phyloP scores from a whole-genome alignment of 176 grass and related monocot species.

The Lolium multiflorum region DNA sequence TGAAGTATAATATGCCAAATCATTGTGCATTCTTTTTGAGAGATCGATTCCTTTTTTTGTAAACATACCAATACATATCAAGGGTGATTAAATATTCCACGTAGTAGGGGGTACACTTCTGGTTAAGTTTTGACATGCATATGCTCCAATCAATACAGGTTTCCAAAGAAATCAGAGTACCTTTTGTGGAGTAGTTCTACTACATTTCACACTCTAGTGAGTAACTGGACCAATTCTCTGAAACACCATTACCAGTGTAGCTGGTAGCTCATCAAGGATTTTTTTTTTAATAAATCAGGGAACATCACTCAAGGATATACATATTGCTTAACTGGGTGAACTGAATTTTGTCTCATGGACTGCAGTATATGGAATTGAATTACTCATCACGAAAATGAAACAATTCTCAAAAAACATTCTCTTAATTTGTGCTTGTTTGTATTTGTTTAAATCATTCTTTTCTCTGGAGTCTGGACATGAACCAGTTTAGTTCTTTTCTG shows the following conservation, averaged over 20 bases:
- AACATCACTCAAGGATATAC: not conserved
- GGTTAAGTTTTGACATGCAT: slow-evolving; percentile 37
- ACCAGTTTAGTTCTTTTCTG: too few species aligned
- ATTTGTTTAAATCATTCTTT: not conserved
- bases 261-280: not conserved
- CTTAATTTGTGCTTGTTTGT: not conserved
- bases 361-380: not conserved
- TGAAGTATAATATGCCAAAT: too few species aligned
- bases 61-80: too few species aligned
- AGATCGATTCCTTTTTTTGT: too few species aligned
- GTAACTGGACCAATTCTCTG: not conserved
- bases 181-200: not conserved
- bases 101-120: slow-evolving; percentile 11
- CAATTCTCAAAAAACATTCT: too few species aligned
- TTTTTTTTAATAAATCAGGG: not conserved
- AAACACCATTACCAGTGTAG: too few species aligned
- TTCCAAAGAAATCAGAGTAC: slow-evolving; percentile 23
- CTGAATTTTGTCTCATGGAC: not conserved
- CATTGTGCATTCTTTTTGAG: too few species aligned
- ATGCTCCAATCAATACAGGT: slow-evolving; percentile 12
- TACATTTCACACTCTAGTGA: slow-evolving; percentile 9
- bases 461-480: not conserved
- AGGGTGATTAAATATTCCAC: not conserved
- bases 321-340: not conserved
- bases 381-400: too few species aligned